Evolutionary conservation across 1,284 basidiomycete genomes (phyloP).

Genomic region (Tilletia walkeri): DNA sequence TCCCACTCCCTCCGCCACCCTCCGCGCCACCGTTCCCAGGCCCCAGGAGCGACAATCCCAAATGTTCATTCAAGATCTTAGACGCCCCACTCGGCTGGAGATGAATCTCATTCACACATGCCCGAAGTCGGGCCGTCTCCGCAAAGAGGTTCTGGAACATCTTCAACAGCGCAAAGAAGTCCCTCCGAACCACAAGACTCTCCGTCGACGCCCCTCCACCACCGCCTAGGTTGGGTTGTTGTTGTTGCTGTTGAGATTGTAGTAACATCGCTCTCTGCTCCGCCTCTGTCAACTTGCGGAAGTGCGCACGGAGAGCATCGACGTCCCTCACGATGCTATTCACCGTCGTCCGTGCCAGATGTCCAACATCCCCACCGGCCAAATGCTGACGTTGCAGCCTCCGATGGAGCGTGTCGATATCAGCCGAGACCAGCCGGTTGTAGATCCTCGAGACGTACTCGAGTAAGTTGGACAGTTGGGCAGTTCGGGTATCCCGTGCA

Average conservation of each 20-base stretch:
- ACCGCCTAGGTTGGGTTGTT: neutral
- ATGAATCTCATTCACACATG: constrained; percentile 82
- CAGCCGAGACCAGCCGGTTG: constrained; percentile 72
- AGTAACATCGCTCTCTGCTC: constrained; percentile 54
- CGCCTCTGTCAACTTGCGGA: constrained; percentile 64
- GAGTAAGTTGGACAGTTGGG: constrained; percentile 64
- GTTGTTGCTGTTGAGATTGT: constrained; percentile 62
- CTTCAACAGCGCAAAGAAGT: constrained; percentile 79
- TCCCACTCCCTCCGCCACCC: neutral
- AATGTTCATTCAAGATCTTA: constrained; percentile 48
- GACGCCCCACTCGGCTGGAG: constrained; percentile 73
- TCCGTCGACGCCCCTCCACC: constrained; percentile 21
- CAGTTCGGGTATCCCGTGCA: constrained; percentile 41
- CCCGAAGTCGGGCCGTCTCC: constrained; percentile 78
- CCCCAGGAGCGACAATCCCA: constrained; percentile 31
- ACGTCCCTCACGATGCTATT: constrained; percentile 73
- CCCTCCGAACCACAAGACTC: constrained; percentile 69
- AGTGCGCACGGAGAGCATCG: constrained; percentile 69
- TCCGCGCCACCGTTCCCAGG: constrained; percentile 23
- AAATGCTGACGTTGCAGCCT: constrained; percentile 88
- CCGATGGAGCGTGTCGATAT: constrained; percentile 81
- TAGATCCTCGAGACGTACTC: constrained; percentile 71
- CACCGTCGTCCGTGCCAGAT: constrained; percentile 81
- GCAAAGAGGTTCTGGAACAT: constrained; percentile 79
- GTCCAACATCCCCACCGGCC: constrained; percentile 74